Percentiles rank a stretch among this genome's conserved stretches.
Conservation (phyloP, 805 yeast genomes). For the Wickerhamiella bombiphila region DNA sequence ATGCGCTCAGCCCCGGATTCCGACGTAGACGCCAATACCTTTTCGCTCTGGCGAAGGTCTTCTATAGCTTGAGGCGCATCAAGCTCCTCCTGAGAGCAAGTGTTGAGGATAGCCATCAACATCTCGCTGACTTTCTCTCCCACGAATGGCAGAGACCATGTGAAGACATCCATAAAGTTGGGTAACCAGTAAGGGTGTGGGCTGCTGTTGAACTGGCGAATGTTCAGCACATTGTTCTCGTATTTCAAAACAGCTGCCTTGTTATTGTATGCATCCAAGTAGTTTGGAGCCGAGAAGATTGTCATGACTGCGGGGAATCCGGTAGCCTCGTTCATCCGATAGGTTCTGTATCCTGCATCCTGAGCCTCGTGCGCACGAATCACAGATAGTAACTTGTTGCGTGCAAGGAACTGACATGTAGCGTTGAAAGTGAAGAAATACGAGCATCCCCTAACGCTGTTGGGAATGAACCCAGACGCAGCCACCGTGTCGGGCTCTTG, state of each 20-base stretch:
- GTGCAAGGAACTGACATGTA: slow-evolving; percentile 59
- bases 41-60: slow-evolving; percentile 6
- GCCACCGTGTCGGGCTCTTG: slow-evolving; percentile 28
- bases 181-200: slow-evolving; percentile 98
- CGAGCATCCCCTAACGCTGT: slow-evolving; percentile 80
- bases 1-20: neutral
- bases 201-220: slow-evolving; percentile 79
- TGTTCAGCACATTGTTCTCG: slow-evolving; percentile 85
- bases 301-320: slow-evolving; percentile 86
- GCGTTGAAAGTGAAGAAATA: slow-evolving; percentile 79
- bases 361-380: slow-evolving; percentile 97
- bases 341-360: slow-evolving; percentile 93
- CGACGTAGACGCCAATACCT: slow-evolving; percentile 15
- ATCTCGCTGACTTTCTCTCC: slow-evolving; percentile 94
- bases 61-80: slow-evolving; percentile 24
- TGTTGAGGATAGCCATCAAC: slow-evolving; percentile 75
- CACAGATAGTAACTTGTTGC: slow-evolving; percentile 65
- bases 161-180: slow-evolving; percentile 90
- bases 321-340: slow-evolving; percentile 63
- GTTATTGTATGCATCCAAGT: slow-evolving; percentile 80
- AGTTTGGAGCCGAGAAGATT: slow-evolving; percentile 90
- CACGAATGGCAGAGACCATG: slow-evolving; percentile 95
- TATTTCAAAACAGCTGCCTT: slow-evolving; percentile 91
- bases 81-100: slow-evolving; percentile 90
- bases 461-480: slow-evolving; percentile 38